phyloP scores from a whole-genome alignment of 106 monocot genomes.

The Platanthera guangdongensis region DNA sequence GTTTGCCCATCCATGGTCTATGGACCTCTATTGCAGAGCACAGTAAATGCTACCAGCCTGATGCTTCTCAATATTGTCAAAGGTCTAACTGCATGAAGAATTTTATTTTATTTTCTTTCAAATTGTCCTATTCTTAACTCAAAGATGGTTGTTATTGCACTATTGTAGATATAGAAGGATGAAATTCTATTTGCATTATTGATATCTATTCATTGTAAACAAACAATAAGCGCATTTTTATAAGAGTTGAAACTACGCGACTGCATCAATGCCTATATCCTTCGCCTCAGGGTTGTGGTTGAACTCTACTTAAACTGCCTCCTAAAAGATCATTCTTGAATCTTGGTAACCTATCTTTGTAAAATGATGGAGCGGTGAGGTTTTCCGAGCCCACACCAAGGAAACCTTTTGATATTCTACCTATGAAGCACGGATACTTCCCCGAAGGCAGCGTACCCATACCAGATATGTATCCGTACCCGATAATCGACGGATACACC shows the following conservation, averaged over 20 bases:
- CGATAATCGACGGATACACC: too few relatives aligned
- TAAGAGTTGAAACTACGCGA: neutral
- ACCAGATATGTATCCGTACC: too few relatives aligned
- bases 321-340: too few relatives aligned
- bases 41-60: constrained; percentile 33
- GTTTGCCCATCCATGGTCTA: constrained; percentile 38
- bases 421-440: too few relatives aligned
- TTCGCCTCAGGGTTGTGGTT: too few relatives aligned
- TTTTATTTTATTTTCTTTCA: neutral
- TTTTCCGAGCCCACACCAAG: too few relatives aligned
- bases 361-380: too few relatives aligned
- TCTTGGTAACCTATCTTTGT: too few relatives aligned
- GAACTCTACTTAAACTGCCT: too few relatives aligned
- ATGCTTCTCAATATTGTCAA: constrained; percentile 32
- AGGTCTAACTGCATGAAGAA: constrained; percentile 10
- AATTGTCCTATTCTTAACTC: neutral
- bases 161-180: neutral
- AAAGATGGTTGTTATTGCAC: neutral
- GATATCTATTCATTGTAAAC: neutral
- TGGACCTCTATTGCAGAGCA: constrained; percentile 40
- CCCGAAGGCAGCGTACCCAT: too few relatives aligned
- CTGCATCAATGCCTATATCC: too few relatives aligned
- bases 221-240: neutral
- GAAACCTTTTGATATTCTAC: too few relatives aligned
- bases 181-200: neutral